A percentile compares a stretch with the other conserved stretches of the same genome.
Evolutionary conservation across 164 flowering plant genomes (phyloP).

Genomic region (Akebia trifoliata): DNA sequence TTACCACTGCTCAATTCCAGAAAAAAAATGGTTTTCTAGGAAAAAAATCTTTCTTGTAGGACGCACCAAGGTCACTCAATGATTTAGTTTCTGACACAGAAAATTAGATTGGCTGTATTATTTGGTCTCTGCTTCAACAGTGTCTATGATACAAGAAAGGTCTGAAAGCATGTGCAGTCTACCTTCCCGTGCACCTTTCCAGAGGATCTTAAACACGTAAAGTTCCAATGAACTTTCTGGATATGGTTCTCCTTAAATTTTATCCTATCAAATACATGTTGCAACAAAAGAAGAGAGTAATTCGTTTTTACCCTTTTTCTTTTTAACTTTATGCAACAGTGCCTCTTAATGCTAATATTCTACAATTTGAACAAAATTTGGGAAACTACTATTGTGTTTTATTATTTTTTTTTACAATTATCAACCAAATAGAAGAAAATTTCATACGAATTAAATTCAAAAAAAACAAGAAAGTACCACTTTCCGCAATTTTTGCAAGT

Average conservation of each 20-base stretch:
- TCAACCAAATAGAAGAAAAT: not conserved
- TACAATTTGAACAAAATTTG: too few relatives aligned
- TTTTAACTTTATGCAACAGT: too few relatives aligned
- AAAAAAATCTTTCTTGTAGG: too few relatives aligned
- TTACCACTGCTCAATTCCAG: too few relatives aligned
- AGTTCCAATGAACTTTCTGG: not conserved
- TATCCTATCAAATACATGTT: not conserved
- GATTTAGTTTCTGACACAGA: too few relatives aligned
- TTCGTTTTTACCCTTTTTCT: too few relatives aligned
- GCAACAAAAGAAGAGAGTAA: too few relatives aligned
- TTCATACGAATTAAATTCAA: not conserved
- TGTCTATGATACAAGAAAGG: not conserved
- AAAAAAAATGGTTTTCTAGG: too few relatives aligned
- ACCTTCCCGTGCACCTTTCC: not conserved
- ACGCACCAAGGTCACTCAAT: too few relatives aligned
- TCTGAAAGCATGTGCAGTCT: not conserved
- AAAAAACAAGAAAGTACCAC: conserved; percentile 47
- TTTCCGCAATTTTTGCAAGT: conserved; percentile 49
- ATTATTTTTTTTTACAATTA: not conserved
- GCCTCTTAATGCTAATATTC: too few relatives aligned
- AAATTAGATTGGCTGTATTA: too few relatives aligned
- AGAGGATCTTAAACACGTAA: not conserved
- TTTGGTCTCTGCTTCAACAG: not conserved
- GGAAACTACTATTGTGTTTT: too few relatives aligned
- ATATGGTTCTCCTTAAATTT: not conserved